Percentiles rank a stretch among this genome's conserved stretches.
Evolutionary conservation across 768 basidiomycete species (phyloP).

Genomic region (Neoboletus subvelutipes): DNA sequence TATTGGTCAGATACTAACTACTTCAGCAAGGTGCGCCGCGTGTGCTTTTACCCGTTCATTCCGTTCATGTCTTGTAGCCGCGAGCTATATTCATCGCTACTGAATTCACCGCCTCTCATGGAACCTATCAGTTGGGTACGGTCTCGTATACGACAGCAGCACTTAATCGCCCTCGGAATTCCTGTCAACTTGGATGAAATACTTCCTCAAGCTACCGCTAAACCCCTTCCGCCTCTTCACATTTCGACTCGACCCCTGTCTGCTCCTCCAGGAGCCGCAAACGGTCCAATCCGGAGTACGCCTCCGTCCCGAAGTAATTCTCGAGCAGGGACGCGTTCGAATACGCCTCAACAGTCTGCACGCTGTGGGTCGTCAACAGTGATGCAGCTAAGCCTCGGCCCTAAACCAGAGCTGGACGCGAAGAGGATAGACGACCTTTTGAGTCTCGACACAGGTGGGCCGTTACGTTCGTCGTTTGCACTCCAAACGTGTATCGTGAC

Average conservation of each 20-base stretch:
- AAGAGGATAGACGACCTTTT: conserved; percentile 65
- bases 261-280: conserved; percentile 66
- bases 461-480: background rate
- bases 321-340: conserved; percentile 50
- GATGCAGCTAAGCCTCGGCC: conserved; percentile 59
- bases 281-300: conserved; percentile 31
- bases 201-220: conserved; percentile 62
- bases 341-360: conserved; percentile 44
- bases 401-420: conserved; percentile 72
- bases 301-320: conserved; percentile 43
- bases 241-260: conserved; percentile 83
- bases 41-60: conserved; percentile 20
- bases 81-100: conserved; percentile 67
- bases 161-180: conserved; percentile 87
- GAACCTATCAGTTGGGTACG: conserved; percentile 94
- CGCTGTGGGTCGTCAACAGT: conserved; percentile 31
- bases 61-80: conserved; percentile 51
- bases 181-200: conserved; percentile 96
- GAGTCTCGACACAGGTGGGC: conserved; percentile 63
- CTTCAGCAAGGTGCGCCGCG: conserved; percentile 62
- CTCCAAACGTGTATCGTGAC: conserved; percentile 5
- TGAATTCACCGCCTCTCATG: conserved; percentile 70
- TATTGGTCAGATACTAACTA: conserved; percentile 72
- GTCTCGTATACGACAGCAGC: conserved; percentile 86
- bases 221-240: conserved; percentile 73